Percentiles rank a stretch among this genome's conserved stretches.
Evolutionary conservation across 495 filamentous ascomycete genomes (phyloP).

Genomic region (Aspergillus incahuasiensis): DNA sequence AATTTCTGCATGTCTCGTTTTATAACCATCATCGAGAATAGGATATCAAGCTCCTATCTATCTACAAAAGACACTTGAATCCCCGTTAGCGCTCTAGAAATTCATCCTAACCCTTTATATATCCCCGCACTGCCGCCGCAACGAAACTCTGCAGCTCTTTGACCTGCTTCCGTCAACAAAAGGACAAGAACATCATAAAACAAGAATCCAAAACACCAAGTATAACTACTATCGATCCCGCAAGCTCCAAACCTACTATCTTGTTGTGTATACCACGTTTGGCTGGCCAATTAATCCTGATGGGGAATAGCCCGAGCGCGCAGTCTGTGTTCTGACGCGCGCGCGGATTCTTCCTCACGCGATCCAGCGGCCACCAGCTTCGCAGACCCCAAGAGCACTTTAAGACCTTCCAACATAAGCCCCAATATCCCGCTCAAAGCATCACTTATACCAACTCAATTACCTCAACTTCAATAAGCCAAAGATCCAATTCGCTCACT

Average conservation of each 20-base stretch:
- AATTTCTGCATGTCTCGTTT: too few species aligned
- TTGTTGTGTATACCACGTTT: neutral
- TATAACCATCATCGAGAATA: too few species aligned
- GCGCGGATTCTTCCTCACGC: neutral
- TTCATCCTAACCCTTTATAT: neutral
- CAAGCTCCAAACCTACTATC: neutral
- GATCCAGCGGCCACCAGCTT: constrained; percentile 5
- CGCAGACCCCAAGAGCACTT: neutral
- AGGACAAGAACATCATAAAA: neutral
- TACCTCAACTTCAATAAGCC: neutral
- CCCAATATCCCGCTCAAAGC: neutral
- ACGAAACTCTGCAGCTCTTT: neutral
- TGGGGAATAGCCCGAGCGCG: constrained; percentile 20
- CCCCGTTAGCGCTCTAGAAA: neutral
- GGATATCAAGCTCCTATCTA: too few species aligned
- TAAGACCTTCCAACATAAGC: neutral
- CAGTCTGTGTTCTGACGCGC: constrained; percentile 13
- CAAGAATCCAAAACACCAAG: neutral
- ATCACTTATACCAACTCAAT: neutral
- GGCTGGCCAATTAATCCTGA: constrained; percentile 18
- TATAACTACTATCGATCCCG: neutral
- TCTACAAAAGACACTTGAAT: neutral
- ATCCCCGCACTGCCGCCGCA: neutral
- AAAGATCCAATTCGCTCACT: neutral
- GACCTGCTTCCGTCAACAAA: neutral